Conservation (phyloP, 2,329 filamentous ascomycete species). For the Exophiala viscosa region DNA sequence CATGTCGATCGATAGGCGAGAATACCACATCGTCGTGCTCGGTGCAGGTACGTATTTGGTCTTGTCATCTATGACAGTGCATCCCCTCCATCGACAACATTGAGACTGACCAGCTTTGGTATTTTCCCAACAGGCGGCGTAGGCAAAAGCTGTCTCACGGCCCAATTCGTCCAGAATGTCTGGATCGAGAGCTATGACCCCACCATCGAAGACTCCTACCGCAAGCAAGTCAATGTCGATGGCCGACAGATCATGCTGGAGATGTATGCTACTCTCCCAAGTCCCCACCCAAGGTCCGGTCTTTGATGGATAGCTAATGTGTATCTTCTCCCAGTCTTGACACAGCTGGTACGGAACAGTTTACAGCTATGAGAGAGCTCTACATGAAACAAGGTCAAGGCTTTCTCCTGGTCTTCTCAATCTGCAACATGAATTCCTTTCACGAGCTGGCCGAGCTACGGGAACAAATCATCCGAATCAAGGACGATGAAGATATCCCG, state of each 20-base stretch:
- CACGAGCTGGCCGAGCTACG: conserved; percentile 75
- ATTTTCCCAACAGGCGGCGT: conserved; percentile 64
- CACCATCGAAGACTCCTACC: conserved; percentile 83
- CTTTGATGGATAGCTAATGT: conserved; percentile 78
- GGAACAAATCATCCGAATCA: conserved; percentile 87
- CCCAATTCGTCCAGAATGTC: conserved; percentile 90
- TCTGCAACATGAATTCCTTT: conserved; percentile 79
- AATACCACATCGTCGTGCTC: conserved; percentile 78
- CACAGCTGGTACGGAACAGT: conserved; percentile 87
- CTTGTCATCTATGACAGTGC: conserved; percentile 4
- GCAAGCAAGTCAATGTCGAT: conserved; percentile 85
- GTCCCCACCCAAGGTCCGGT: conserved; percentile 57
- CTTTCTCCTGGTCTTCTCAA: conserved; percentile 88
- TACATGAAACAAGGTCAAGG: conserved; percentile 94
- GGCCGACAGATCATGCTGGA: conserved; percentile 84
- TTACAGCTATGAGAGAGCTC: conserved; percentile 64
- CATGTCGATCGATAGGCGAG: conserved; percentile 51
- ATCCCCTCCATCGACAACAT: neutral
- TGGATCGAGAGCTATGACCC: conserved; percentile 92
- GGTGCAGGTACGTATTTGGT: conserved; percentile 62
- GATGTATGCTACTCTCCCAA: conserved; percentile 58
- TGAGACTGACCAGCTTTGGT: neutral
- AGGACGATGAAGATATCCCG: conserved; percentile 78
- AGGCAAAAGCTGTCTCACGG: conserved; percentile 87
- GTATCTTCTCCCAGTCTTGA: conserved; percentile 58